Percentiles rank a stretch among this genome's conserved stretches.
These are phyloP conservation scores for Pleurotus giganteus DNA, from an alignment of 768 basidiomycete species.

Conservation along the genomic window DNA sequence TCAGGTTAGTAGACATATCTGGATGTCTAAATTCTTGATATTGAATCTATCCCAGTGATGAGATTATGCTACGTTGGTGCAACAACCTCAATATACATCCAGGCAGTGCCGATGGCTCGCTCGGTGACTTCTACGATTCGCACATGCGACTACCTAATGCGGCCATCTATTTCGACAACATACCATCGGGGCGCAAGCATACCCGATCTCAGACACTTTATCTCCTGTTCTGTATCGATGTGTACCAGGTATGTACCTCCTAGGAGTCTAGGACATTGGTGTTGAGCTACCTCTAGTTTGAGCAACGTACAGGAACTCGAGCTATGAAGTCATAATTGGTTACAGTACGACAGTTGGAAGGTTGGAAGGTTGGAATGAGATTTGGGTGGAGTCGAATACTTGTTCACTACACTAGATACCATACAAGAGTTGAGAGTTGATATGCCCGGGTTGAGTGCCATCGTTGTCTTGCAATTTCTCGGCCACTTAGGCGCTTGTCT, in stretches of 20 bases:
- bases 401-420: too few species aligned
- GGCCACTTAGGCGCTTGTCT: too few species aligned
- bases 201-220: background rate
- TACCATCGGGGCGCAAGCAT: background rate
- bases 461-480: too few species aligned
- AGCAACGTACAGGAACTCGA: background rate
- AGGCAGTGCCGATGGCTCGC: background rate
- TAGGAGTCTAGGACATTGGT: background rate
- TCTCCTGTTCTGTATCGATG: background rate
- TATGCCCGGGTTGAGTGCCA: too few species aligned
- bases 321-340: background rate
- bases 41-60: too few species aligned
- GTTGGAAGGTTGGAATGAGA: background rate
- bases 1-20: too few species aligned
- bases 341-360: background rate
- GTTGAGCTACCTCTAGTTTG: background rate
- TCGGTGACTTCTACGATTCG: background rate
- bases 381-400: background rate
- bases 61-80: background rate
- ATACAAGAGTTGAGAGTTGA: too few species aligned
- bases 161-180: background rate
- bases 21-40: too few species aligned
- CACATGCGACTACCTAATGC: background rate
- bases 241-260: background rate
- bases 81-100: background rate